Conservation (phyloP, 805 yeast species). For the Limtongia smithiae region DNA sequence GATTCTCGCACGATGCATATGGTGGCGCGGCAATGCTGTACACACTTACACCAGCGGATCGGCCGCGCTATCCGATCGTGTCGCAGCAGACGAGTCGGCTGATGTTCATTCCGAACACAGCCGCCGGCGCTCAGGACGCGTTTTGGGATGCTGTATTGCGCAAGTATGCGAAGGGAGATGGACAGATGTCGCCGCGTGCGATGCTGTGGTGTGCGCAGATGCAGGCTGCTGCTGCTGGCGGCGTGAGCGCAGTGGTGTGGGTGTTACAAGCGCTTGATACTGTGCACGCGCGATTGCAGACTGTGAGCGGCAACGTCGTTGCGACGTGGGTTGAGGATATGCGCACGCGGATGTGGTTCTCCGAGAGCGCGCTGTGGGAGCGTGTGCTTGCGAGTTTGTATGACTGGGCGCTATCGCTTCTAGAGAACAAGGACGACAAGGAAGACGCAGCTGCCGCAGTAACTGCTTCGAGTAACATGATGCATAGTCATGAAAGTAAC, state of each 20-base stretch:
- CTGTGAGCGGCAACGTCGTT: too few species aligned
- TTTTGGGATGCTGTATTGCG: conserved; percentile 4
- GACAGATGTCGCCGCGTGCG: conserved; percentile 4
- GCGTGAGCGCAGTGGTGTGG: background rate
- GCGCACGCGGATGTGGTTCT: too few species aligned
- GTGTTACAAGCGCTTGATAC: background rate
- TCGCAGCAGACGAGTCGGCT: conserved; percentile 13
- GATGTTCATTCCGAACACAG: conserved; percentile 7
- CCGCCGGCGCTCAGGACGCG: background rate
- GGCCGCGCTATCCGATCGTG: conserved; percentile 15
- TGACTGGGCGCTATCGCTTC: conserved; percentile 1
- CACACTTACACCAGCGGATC: conserved; percentile 12
- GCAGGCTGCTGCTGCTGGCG: background rate
- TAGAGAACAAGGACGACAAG: background rate
- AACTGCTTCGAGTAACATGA: too few species aligned
- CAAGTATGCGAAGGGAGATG: background rate
- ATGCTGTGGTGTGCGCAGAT: conserved; percentile 12
- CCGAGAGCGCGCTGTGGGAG: too few species aligned
- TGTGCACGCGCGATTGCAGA: too few species aligned
- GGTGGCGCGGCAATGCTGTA: conserved; percentile 8
- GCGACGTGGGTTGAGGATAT: too few species aligned
- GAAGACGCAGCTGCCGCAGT: too few species aligned
- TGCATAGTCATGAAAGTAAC: too few species aligned
- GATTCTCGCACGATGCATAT: conserved; percentile 1
- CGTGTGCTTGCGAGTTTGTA: background rate